phyloP scores from a whole-genome alignment of 306 rosid species.

The Arachis stenosperma region DNA sequence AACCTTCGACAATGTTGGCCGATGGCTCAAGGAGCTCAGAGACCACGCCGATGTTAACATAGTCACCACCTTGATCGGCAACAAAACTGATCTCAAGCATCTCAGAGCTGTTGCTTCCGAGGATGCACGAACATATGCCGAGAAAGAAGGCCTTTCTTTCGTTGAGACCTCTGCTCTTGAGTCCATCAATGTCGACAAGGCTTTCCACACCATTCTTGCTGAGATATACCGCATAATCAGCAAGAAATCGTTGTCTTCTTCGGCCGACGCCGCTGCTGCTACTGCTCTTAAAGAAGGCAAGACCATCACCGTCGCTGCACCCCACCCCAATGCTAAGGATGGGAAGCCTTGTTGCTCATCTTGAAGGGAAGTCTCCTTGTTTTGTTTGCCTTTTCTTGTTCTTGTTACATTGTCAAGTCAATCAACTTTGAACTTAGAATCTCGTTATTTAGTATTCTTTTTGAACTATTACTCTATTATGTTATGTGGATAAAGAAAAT shows the following conservation, averaged over 20 bases:
- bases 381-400: not conserved
- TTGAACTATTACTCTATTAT: too few relatives aligned
- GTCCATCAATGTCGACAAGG: conserved; percentile 83
- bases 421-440: too few relatives aligned
- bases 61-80: conserved; percentile 86
- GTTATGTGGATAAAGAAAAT: too few relatives aligned
- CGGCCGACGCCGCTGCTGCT: conserved; percentile 50
- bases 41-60: conserved; percentile 94
- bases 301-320: conserved; percentile 61
- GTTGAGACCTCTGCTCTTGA: conserved; percentile 95
- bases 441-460: too few relatives aligned
- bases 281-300: conserved; percentile 69
- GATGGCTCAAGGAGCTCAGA: conserved; percentile 96
- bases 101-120: conserved; percentile 86
- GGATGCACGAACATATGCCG: conserved; percentile 85
- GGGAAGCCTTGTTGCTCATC: conserved; percentile 77
- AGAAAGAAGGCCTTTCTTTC: conserved; percentile 88
- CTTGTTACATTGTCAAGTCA: too few relatives aligned
- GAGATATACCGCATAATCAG: conserved; percentile 88
- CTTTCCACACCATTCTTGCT: conserved; percentile 80
- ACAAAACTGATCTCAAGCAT: conserved; percentile 94
- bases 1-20: conserved; percentile 76
- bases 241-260: conserved; percentile 75
- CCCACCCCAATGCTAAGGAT: conserved; percentile 54
- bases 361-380: conserved; percentile 19